Evolutionary conservation across 2,329 filamentous ascomycete genomes (phyloP), one percentile per base, ranked within the genome.

Genomic region (Cercospora zeina): DNA sequence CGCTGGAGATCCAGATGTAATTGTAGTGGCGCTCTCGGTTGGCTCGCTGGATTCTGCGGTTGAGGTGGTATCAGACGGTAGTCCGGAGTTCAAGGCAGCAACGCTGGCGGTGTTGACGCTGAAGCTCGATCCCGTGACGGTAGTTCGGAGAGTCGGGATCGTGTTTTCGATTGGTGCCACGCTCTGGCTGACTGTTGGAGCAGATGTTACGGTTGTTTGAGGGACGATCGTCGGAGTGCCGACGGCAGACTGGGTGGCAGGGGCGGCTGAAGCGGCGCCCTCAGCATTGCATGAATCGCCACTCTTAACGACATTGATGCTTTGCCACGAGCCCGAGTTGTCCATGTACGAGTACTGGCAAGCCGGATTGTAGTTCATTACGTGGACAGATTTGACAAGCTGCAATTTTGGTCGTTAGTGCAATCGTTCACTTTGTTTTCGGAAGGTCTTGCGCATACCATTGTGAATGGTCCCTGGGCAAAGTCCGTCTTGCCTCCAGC

Each of bases 401-500:
- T 27, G 24, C 24, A 27, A 27, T 27, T 3, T 27, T 27, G 24
- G 24, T 27, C 24, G 24, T 27, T 27, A 27, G 24, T 27, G 24
- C 24, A 27, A 27, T 27, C 3, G 24, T 27, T 27, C 24, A 6
- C 24, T 6, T 6, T 27, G 24, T 3, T 27, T 27, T 27, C 24
- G 24, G 24, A 27, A 27, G 24, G 3, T 6, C 3, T 6, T 27
- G 24, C 24, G 24, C 24, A 27, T 27, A 27, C 24, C 24, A 84
- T 83, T 64, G 73, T 78, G 76, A 79, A 83, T 4, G 82, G 81
- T 11, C 69, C 80, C 62, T 79, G 67, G 63, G 67, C 70, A 68
- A 79, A 81, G 69, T 81, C 78, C 13, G 78, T 79, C 34, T 75
- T 69, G 58, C 88, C 88, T 53, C 87, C 87, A 50, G 87, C 87